A percentile compares a stretch with the other conserved stretches of the same genome.
Conservation (phyloP, 768 basidiomycete genomes). For the Dentipellis sp. region DNA sequence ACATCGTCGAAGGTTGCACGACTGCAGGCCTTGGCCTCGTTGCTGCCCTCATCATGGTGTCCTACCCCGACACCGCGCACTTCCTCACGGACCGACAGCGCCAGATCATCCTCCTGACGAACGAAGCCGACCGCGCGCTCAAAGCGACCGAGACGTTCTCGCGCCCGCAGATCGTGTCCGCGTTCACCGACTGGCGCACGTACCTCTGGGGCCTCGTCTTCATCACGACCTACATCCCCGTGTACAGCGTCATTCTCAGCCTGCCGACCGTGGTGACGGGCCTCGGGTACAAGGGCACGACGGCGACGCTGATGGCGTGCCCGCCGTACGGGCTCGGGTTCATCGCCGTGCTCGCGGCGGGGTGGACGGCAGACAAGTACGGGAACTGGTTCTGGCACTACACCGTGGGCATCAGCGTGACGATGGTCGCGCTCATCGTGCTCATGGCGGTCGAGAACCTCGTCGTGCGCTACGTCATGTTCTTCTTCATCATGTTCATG, state of each 20-base stretch:
- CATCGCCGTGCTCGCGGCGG: constrained; percentile 4
- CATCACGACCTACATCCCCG: constrained; percentile 12
- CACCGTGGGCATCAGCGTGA: constrained; percentile 13
- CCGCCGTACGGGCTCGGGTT: constrained; percentile 10
- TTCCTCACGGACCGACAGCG: constrained; percentile 20
- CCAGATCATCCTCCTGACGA: constrained; percentile 4
- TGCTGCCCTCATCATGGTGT: constrained; percentile 4
- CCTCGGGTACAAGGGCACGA: constrained; percentile 10
- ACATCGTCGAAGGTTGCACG: constrained; percentile 8
- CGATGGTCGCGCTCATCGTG: constrained; percentile 21
- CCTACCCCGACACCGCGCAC: constrained; percentile 17
- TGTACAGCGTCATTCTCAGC: constrained; percentile 6
- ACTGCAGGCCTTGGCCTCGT: neutral
- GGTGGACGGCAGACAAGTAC: constrained; percentile 16
- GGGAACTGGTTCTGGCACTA: constrained; percentile 20
- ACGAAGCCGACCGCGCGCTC: constrained; percentile 16
- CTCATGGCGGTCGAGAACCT: constrained; percentile 21
- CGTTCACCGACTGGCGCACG: constrained; percentile 3
- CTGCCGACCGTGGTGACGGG: constrained; percentile 3
- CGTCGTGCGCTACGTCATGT: constrained; percentile 23
- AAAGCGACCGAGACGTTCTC: constrained; percentile 11
- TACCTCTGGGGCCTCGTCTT: constrained; percentile 6
- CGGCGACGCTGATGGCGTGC: constrained; percentile 12
- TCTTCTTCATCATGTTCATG: constrained; percentile 27
- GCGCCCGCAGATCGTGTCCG: constrained; percentile 9